Evolutionary conservation across 2,329 filamentous ascomycete genomes (phyloP), one percentile per base, ranked within the genome.

Genomic region (Torrubiella hemipterigena): DNA sequence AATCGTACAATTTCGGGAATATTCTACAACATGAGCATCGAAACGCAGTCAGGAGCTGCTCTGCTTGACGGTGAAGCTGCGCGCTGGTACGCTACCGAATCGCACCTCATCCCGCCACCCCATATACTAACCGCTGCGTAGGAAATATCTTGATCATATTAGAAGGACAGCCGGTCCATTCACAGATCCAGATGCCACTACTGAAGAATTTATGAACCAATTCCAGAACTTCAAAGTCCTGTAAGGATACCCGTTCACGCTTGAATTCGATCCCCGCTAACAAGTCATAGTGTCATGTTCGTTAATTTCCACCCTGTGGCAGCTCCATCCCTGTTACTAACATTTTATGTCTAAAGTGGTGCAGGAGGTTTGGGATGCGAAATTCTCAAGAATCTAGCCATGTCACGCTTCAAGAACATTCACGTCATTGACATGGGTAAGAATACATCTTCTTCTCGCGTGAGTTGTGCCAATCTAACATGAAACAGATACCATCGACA

Each of bases 351-450:
- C 24, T 43, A 48, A 11, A 95, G 87, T 43, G 91, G 91, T 35
- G 91, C 91, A 36, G 91, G 91, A 39, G 91, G 91, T 9, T 59
- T 98, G 37, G 91, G 91, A 42, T 98, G 91, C 48, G 91, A 98
- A 54, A 93, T 98, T 27, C 65, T 98, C 31, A 98, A 98, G 64
- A 85, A 98, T 49, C 69, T 98, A 20, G 91, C 91, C 25, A 69
- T 98, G 31, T 95, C 89, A 3, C 86, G 87, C 17, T 98, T 98
- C 64, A 93, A 82, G 56, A 76, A 94, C 48, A 95, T 98, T 43
- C 86, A 98, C 62, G 91, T 98, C 36, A 96, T 98, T 47, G 91
- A 98, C 59, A 98, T 98, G 91, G 84, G 81, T 81, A 58, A 36
- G 66, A 24, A 27, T 18, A 13, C 16, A 7, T 18, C 21, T 31